These are phyloP conservation scores for Trametes sp. DNA, from an alignment of 1,284 basidiomycete genomes.

Conservation along the genomic window DNA sequence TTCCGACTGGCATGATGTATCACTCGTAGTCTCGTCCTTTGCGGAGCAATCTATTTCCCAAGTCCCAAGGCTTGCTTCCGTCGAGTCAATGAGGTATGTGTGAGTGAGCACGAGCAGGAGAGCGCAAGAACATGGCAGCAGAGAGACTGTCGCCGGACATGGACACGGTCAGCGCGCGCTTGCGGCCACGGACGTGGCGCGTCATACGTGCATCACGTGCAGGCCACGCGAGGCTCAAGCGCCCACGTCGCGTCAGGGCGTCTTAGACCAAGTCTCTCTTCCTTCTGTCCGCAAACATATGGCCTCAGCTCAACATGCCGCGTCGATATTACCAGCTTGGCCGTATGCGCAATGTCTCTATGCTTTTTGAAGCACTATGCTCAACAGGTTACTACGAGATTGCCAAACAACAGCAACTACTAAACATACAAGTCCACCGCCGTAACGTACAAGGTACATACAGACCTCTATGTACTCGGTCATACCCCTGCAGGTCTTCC, in stretches of 20 bases:
- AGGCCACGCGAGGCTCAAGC: not conserved
- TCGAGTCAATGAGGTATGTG: not conserved
- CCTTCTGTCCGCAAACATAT: too few relatives aligned
- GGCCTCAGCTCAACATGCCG: too few relatives aligned
- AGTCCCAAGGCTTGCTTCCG: not conserved
- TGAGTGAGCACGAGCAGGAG: not conserved
- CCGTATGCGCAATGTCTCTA: too few relatives aligned
- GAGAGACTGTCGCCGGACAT: not conserved
- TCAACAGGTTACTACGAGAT: too few relatives aligned
- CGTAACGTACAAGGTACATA: too few relatives aligned
- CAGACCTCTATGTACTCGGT: too few relatives aligned
- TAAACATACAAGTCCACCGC: too few relatives aligned
- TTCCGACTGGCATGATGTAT: slow-evolving; percentile 73
- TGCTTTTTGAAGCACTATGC: too few relatives aligned
- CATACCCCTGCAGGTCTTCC: slow-evolving; percentile 1
- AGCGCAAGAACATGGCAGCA: slow-evolving; percentile 7
- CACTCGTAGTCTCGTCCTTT: not conserved
- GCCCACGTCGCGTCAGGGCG: not conserved
- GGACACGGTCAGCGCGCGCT: slow-evolving; percentile 15
- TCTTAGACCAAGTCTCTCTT: too few relatives aligned
- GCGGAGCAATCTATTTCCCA: not conserved
- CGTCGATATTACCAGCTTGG: too few relatives aligned
- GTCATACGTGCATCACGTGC: slow-evolving; percentile 20
- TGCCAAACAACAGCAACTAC: too few relatives aligned
- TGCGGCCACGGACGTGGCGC: slow-evolving; percentile 26